phyloP scores from a whole-genome alignment of 2,329 filamentous ascomycete species.

The Pseudocercospora cruenta region DNA sequence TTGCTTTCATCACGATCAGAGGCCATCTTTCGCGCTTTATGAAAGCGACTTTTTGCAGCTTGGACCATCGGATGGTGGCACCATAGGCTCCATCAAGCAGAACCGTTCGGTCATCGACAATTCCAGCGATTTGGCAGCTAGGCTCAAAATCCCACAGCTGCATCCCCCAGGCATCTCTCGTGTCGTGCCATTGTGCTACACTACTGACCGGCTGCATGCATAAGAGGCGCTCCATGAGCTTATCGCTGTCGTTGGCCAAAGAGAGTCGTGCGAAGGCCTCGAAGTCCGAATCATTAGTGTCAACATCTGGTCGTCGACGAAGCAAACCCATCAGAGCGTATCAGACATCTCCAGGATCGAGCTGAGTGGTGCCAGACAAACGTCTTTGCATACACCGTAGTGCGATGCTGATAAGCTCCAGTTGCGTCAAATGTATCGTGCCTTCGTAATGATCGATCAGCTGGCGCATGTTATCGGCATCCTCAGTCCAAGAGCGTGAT shows the following conservation, averaged over 20 bases:
- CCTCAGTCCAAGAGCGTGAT: background rate
- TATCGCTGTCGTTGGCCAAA: background rate
- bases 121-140: background rate
- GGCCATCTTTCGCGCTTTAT: background rate
- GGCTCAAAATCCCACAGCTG: constrained; percentile 1
- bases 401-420: constrained; percentile 10
- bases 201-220: background rate
- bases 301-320: background rate
- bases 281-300: constrained; percentile 2
- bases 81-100: constrained; percentile 3
- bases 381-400: background rate
- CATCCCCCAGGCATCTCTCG: background rate
- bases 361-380: background rate
- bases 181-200: background rate
- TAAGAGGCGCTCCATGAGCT: background rate
- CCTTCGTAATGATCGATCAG: constrained; percentile 7
- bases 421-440: constrained; percentile 4
- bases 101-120: background rate
- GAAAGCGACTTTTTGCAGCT: background rate
- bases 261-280: constrained; percentile 6
- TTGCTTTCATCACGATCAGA: background rate
- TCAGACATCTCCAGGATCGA: background rate
- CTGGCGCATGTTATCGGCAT: background rate
- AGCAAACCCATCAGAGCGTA: constrained; percentile 6
- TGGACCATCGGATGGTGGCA: constrained; percentile 9